Evolutionary conservation across 441 rosid species (phyloP).

Genomic region (Codiaeum variegatum): DNA sequence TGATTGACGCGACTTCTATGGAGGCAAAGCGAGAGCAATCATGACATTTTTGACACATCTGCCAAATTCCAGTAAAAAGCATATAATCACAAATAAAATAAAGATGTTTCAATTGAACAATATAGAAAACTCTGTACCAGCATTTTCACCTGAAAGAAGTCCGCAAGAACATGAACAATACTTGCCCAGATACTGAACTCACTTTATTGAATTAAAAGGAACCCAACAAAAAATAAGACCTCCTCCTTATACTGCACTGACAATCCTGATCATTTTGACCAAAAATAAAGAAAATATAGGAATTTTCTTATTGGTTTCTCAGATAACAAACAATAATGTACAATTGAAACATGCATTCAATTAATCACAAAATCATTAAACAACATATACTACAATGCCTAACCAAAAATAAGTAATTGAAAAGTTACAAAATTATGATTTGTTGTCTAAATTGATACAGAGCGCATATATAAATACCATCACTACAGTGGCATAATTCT

Average conservation of each 20-base stretch:
- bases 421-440: not conserved
- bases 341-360: not conserved
- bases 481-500: not conserved
- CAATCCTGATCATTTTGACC: not conserved
- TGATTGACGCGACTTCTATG: constrained; percentile 30
- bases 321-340: not conserved
- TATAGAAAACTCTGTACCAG: constrained; percentile 35
- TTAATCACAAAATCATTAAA: not conserved
- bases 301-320: not conserved
- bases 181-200: constrained; percentile 10
- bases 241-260: not conserved
- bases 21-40: constrained; percentile 35
- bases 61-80: constrained; percentile 32
- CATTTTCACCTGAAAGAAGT: constrained; percentile 40
- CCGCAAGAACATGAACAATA: constrained; percentile 1
- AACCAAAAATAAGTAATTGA: not conserved
- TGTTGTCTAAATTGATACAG: not conserved
- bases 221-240: not conserved
- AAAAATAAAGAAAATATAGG: not conserved
- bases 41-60: constrained; percentile 49
- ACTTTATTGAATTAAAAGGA: constrained; percentile 12
- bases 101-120: constrained; percentile 37
- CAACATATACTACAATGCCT: not conserved
- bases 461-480: not conserved
- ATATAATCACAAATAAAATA: constrained; percentile 34